These are phyloP conservation scores for Hypoxylon sp. DNA, from an alignment of 2,329 filamentous ascomycete species.

Conservation along the genomic window DNA sequence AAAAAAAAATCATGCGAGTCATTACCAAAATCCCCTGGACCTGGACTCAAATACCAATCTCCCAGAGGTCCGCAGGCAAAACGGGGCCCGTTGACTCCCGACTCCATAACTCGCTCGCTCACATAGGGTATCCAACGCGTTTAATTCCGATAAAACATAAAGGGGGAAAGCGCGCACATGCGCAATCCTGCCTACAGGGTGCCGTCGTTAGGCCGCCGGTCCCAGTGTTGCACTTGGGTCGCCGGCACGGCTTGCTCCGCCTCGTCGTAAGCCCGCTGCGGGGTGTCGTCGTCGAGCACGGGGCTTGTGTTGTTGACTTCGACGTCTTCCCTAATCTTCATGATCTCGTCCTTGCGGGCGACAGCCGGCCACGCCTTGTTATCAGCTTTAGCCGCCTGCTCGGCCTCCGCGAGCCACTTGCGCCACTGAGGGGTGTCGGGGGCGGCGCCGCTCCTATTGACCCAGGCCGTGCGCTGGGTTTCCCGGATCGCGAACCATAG, in stretches of 20 bases:
- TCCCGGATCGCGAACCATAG: constrained; percentile 73
- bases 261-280: constrained; percentile 30
- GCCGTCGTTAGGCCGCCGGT: constrained; percentile 25
- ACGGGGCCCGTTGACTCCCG: not conserved
- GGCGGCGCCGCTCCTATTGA: constrained; percentile 65
- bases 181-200: constrained; percentile 30
- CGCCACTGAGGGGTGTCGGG: constrained; percentile 68
- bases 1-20: constrained; percentile 18
- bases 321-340: constrained; percentile 55
- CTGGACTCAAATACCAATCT: constrained; percentile 26
- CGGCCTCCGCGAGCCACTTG: constrained; percentile 67
- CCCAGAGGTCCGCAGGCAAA: constrained; percentile 7
- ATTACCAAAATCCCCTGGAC: constrained; percentile 20
- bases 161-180: not conserved
- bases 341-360: constrained; percentile 64
- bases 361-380: constrained; percentile 64
- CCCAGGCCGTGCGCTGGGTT: constrained; percentile 68
- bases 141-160: constrained; percentile 11
- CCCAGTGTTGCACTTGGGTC: constrained; percentile 39
- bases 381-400: constrained; percentile 55
- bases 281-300: not conserved
- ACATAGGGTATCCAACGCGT: constrained; percentile 36
- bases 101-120: constrained; percentile 8
- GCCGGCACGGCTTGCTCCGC: constrained; percentile 46
- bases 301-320: constrained; percentile 19